Evolutionary conservation across 2,329 filamentous ascomycete genomes (phyloP).

Genomic region (Clonostachys rosea): DNA sequence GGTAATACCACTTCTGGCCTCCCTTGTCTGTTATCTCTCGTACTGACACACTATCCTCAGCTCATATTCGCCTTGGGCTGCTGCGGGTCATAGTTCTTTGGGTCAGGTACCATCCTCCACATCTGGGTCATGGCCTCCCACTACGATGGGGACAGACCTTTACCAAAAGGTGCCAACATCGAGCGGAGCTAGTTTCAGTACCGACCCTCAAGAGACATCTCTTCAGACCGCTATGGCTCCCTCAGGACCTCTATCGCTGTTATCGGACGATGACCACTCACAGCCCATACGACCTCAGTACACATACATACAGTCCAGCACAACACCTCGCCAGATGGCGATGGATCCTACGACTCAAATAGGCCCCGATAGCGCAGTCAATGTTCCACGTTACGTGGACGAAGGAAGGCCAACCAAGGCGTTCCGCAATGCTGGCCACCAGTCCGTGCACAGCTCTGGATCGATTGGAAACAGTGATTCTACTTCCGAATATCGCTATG

Average conservation of each 20-base stretch:
- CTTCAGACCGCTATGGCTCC: slow-evolving; percentile 47
- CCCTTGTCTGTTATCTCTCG: not conserved
- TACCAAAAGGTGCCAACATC: slow-evolving; percentile 50
- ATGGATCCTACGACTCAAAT: slow-evolving; percentile 25
- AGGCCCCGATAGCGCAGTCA: slow-evolving; percentile 38
- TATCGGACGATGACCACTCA: slow-evolving; percentile 39
- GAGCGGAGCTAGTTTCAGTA: slow-evolving; percentile 37
- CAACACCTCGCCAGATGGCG: slow-evolving; percentile 45
- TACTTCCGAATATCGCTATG: slow-evolving; percentile 52
- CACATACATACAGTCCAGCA: slow-evolving; percentile 46
- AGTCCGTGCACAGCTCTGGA: slow-evolving; percentile 44
- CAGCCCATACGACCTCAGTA: slow-evolving; percentile 48
- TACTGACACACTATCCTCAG: slow-evolving; percentile 29
- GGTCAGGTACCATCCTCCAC: slow-evolving; percentile 43
- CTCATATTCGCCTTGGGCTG: slow-evolving; percentile 54
- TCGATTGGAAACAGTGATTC: slow-evolving; percentile 44
- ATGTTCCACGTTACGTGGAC: slow-evolving; percentile 53
- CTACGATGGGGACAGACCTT: slow-evolving; percentile 39
- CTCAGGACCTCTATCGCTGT: slow-evolving; percentile 45
- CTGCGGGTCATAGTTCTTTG: slow-evolving; percentile 35
- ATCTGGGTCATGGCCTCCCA: slow-evolving; percentile 41
- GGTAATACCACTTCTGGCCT: not conserved
- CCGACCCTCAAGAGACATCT: slow-evolving; percentile 49
- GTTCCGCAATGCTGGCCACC: slow-evolving; percentile 48
- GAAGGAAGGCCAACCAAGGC: slow-evolving; percentile 52